Conservation (phyloP, 2,329 filamentous ascomycete genomes). For the Dothideomycetidae sp. region DNA sequence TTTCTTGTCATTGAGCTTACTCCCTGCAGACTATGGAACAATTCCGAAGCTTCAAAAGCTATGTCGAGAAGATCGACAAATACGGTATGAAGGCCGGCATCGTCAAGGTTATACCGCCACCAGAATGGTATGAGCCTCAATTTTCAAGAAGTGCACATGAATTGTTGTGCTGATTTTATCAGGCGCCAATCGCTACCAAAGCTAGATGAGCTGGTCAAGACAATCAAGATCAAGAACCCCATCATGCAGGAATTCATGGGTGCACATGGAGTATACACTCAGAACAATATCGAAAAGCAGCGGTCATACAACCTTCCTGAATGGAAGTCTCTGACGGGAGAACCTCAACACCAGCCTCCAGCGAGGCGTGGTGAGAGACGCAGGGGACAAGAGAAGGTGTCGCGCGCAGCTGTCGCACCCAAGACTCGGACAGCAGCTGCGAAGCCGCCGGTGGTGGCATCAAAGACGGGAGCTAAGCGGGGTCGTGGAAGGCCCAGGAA, state of each 20-base stretch:
- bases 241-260: slow-evolving; percentile 98
- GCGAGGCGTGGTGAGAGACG: slow-evolving; percentile 74
- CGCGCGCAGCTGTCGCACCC: slow-evolving; percentile 23
- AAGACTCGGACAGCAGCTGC: slow-evolving; percentile 18
- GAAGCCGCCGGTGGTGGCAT: slow-evolving; percentile 16
- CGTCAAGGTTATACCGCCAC: slow-evolving; percentile 83
- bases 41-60: slow-evolving; percentile 84
- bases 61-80: slow-evolving; percentile 76
- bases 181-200: slow-evolving; percentile 58
- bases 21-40: slow-evolving; percentile 62
- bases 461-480: slow-evolving; percentile 30
- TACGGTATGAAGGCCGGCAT: slow-evolving; percentile 98
- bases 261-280: slow-evolving; percentile 85
- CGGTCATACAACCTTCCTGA: slow-evolving; percentile 92
- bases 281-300: slow-evolving; percentile 93
- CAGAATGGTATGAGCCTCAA: slow-evolving; percentile 66
- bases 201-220: slow-evolving; percentile 76
- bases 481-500: slow-evolving; percentile 35
- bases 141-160: no score
- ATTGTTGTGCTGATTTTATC: no score
- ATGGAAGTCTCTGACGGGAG: slow-evolving; percentile 85
- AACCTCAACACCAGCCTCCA: slow-evolving; percentile 90
- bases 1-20: no score
- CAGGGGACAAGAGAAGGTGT: slow-evolving; percentile 38
- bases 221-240: slow-evolving; percentile 85